These are phyloP conservation scores for Paulownia fortunei DNA, from an alignment of 257 asterid species.

Conservation along the genomic window DNA sequence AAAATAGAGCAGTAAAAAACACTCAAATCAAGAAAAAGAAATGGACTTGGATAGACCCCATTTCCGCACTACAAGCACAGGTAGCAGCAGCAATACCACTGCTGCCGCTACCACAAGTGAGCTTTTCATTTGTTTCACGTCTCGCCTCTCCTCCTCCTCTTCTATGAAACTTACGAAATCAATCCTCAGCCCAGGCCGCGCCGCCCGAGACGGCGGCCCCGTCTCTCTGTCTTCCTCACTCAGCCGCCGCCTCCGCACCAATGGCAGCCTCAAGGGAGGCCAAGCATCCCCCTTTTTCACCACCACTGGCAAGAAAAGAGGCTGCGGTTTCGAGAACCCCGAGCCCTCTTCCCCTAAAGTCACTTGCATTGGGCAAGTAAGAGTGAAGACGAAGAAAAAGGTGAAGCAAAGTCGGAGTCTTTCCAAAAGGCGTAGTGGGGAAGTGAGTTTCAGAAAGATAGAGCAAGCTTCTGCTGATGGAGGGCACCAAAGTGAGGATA, in stretches of 20 bases:
- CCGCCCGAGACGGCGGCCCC: conserved; percentile 62
- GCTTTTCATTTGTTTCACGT: conserved; percentile 72
- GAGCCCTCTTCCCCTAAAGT: conserved; percentile 98
- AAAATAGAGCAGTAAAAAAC: conserved; percentile 34
- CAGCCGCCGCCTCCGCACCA: conserved; percentile 78
- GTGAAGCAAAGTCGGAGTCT: conserved; percentile 66
- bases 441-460: conserved; percentile 60
- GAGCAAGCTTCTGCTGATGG: conserved; percentile 40
- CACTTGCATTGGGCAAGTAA: conserved; percentile 93
- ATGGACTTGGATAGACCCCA: conserved; percentile 75
- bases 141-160: conserved; percentile 60
- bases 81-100: conserved; percentile 19
- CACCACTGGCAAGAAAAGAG: conserved; percentile 57
- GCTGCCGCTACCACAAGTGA: conserved; percentile 44
- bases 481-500: conserved; percentile 35
- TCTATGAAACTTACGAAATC: conserved; percentile 65
- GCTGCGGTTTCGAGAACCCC: conserved; percentile 74
- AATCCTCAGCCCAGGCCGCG: conserved; percentile 54
- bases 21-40: not conserved
- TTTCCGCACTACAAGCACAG: conserved; percentile 52
- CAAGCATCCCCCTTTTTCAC: conserved; percentile 79
- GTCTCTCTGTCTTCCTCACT: conserved; percentile 70
- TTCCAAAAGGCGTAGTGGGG: conserved; percentile 67
- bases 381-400: conserved; percentile 89
- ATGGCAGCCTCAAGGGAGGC: conserved; percentile 80